A percentile compares a stretch with the other conserved stretches of the same genome.
These are phyloP conservation scores for Dispira simplex DNA, from an alignment of 192 early-diverging fungal genomes.

Conservation along the genomic window DNA sequence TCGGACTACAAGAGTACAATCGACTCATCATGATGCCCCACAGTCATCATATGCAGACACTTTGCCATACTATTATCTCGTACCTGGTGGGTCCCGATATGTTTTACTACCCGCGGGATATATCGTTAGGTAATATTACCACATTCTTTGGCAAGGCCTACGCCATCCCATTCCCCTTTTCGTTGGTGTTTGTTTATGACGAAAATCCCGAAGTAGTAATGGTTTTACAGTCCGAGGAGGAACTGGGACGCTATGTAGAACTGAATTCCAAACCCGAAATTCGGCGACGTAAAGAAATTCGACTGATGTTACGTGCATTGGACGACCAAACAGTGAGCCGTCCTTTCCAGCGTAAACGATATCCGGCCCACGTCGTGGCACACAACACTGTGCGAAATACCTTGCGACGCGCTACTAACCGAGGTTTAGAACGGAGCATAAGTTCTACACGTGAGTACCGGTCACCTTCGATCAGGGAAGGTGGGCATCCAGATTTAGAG, in stretches of 20 bases:
- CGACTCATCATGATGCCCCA: not conserved
- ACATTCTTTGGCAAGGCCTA: constrained; percentile 46
- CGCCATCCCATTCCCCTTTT: constrained; percentile 49
- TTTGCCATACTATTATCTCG: constrained; percentile 28
- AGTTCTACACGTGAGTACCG: constrained; percentile 16
- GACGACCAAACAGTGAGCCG: constrained; percentile 40
- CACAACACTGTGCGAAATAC: constrained; percentile 21
- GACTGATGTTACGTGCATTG: constrained; percentile 36
- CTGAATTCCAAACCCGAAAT: constrained; percentile 33
- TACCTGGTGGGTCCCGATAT: constrained; percentile 43
- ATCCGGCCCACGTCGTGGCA: constrained; percentile 17
- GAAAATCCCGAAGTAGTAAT: constrained; percentile 32
- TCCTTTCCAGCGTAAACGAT: constrained; percentile 19
- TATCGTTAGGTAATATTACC: constrained; percentile 21
- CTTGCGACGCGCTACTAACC: constrained; percentile 19
- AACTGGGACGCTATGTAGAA: constrained; percentile 31
- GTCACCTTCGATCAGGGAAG: not conserved
- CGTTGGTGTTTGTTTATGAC: constrained; percentile 47
- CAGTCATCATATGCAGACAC: constrained; percentile 2
- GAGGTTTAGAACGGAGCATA: constrained; percentile 23
- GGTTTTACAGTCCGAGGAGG: constrained; percentile 30
- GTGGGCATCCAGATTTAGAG: not conserved
- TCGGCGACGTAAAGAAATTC: constrained; percentile 25
- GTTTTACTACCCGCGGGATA: constrained; percentile 40
- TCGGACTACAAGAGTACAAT: constrained; percentile 33